phyloP scores from a whole-genome alignment of 164 flowering plant species.

The Warburgia ugandensis region DNA sequence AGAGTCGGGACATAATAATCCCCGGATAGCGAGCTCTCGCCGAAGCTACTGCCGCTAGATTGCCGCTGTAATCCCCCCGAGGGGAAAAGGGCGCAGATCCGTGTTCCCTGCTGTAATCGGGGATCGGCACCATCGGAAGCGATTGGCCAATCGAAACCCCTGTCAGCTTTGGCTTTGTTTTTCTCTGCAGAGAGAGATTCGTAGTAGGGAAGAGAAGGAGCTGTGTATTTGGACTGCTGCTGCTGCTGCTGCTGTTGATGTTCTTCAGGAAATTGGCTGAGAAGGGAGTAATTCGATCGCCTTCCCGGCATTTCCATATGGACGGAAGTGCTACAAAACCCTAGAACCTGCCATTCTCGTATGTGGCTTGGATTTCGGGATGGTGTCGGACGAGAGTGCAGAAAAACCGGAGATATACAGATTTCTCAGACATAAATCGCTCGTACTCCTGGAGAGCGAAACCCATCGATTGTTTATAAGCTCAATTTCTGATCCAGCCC shows the following conservation, averaged over 20 bases:
- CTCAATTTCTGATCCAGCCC: too few relatives aligned
- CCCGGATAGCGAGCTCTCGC: slow-evolving; percentile 62
- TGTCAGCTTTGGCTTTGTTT: slow-evolving; percentile 25
- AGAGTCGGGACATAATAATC: slow-evolving; percentile 43
- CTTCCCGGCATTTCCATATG: slow-evolving; percentile 80
- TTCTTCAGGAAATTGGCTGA: slow-evolving; percentile 64
- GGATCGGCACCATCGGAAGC: slow-evolving; percentile 18
- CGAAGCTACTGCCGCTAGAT: slow-evolving; percentile 83
- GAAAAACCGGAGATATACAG: too few relatives aligned
- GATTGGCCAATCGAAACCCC: slow-evolving; percentile 50
- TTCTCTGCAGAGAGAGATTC: slow-evolving; percentile 29
- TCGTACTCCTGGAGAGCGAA: too few relatives aligned
- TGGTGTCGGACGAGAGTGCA: too few relatives aligned
- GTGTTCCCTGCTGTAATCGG: slow-evolving; percentile 25
- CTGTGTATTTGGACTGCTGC: slow-evolving; percentile 13
- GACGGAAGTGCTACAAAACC: slow-evolving; percentile 3
- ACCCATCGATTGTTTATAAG: too few relatives aligned
- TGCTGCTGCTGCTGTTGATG: slow-evolving; percentile 19
- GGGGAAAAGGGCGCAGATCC: slow-evolving; percentile 30
- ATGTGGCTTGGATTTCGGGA: too few relatives aligned
- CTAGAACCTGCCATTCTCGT: slow-evolving; percentile 2
- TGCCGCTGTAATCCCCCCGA: slow-evolving; percentile 61
- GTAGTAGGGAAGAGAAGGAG: neutral
- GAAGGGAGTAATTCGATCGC: slow-evolving; percentile 58
- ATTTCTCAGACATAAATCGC: too few relatives aligned